Evolutionary conservation across 129 eudicot genomes (phyloP).

Genomic region (Arctium lappa): DNA sequence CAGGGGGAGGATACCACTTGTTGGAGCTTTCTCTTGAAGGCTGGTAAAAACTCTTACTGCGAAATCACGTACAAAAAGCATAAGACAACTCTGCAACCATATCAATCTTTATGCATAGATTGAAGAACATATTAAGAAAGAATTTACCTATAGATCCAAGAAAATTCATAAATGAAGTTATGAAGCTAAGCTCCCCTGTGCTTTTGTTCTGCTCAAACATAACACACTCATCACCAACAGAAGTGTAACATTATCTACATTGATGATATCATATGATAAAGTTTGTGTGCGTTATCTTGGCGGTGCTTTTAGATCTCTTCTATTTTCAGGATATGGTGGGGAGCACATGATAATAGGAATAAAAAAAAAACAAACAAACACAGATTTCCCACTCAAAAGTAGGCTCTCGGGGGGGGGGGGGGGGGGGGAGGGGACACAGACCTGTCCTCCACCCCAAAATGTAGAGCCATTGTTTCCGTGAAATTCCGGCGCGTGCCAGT

Average conservation of each 20-base stretch:
- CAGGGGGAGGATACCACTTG: conserved; percentile 60
- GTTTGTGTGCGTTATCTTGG: not conserved
- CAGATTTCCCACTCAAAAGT: too few species aligned
- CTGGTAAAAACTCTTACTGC: conserved; percentile 97
- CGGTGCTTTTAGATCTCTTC: not conserved
- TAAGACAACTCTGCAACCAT: not conserved
- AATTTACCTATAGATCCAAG: conserved; percentile 83
- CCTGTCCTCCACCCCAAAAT: too few species aligned
- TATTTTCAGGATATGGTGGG: too few species aligned
- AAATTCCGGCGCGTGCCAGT: too few species aligned
- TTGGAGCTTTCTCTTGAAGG: conserved; percentile 91
- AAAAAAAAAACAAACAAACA: too few species aligned
- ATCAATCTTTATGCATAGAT: not conserved
- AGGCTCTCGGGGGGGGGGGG: too few species aligned
- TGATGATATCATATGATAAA: not conserved
- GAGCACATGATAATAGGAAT: too few species aligned
- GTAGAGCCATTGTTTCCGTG: too few species aligned
- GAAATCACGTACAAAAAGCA: conserved; percentile 12
- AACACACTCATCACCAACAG: conserved; percentile 7
- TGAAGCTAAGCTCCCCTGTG: conserved; percentile 94
- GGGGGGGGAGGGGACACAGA: too few species aligned
- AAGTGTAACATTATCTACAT: not conserved
- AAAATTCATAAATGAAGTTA: conserved; percentile 82
- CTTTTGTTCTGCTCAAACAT: conserved; percentile 70
- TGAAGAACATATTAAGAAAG: not conserved